Evolutionary conservation across 1,284 basidiomycete genomes (phyloP), one percentile per base, ranked within the genome.

Genomic region (Mixia osmundae): DNA sequence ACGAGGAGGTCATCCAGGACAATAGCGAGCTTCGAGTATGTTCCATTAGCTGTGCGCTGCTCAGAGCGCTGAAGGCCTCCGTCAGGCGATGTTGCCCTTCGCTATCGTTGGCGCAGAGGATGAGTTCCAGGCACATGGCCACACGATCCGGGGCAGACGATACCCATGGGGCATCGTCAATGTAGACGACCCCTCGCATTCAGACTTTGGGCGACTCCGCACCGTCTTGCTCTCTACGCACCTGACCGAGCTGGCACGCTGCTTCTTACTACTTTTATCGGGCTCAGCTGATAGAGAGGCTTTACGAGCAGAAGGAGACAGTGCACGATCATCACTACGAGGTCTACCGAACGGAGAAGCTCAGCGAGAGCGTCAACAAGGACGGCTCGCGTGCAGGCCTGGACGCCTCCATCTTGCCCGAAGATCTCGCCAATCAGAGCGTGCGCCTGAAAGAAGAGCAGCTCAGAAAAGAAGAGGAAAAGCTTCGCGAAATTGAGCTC

Each of bases 111-210:
- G 91, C 28, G 91, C 85, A 14, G 85, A 95, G 57, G 85, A 94
- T 51, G 85, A 95, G 57, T 73, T 97, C 43, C 75, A 89, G 50
- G 68, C 94, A 47, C 75, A 83, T 43, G 89, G 87, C 31, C 72
- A 91, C 57, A 70, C 72, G 25, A 72, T 94, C 44, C 74, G 91
- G 37, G 89, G 82, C 30, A 70, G 91, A 71, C 75, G 61, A 54
- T 95, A 95, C 62, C 91, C 87, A 5, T 97, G 91, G 91, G 91
- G 89, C 53, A 69, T 94, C 43, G 91, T 82, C 43, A 87, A 97
- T 57, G 85, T 97, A 39, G 91, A 97, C 64, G 95, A 97, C 60
- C 83, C 85, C 16, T 78, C 82, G 58, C 91, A 99, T 63, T 91
- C 80, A 23, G 91, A 99, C 63, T 97, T 97, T 57, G 76, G 75